Conservation (phyloP, 352 stramenopile genomes). For the Pythium dissotocum region DNA sequence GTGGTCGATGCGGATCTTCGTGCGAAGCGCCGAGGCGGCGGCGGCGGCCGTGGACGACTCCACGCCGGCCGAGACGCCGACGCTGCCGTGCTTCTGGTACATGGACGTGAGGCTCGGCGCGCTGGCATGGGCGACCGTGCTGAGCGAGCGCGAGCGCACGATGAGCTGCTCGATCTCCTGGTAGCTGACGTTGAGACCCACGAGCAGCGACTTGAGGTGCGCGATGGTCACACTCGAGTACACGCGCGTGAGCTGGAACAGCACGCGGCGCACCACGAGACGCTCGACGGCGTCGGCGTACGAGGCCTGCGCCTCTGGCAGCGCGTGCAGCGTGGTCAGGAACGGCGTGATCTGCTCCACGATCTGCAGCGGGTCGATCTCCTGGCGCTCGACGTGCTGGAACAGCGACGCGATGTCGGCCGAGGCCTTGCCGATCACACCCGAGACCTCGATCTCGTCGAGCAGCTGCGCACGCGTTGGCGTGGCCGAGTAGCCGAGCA, state of each 20-base stretch:
- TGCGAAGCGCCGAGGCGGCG: slow-evolving; percentile 48
- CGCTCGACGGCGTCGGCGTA: slow-evolving; percentile 67
- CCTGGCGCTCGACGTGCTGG: slow-evolving; percentile 61
- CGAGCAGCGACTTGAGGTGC: slow-evolving; percentile 88
- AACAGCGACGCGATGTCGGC: slow-evolving; percentile 66
- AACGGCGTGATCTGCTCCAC: slow-evolving; percentile 70
- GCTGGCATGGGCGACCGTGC: slow-evolving; percentile 61
- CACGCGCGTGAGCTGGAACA: slow-evolving; percentile 84
- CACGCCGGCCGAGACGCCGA: slow-evolving; percentile 26
- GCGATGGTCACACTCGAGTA: slow-evolving; percentile 88
- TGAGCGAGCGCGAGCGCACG: slow-evolving; percentile 69
- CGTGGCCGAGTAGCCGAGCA: slow-evolving; percentile 88
- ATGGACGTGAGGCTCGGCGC: slow-evolving; percentile 63
- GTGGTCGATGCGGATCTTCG: slow-evolving; percentile 85
- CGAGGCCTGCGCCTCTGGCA: slow-evolving; percentile 28
- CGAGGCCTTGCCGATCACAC: slow-evolving; percentile 62
- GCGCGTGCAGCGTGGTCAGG: slow-evolving; percentile 41
- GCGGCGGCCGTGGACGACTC: slow-evolving; percentile 58
- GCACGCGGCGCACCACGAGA: slow-evolving; percentile 73
- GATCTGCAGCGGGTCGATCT: slow-evolving; percentile 79
- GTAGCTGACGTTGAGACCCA: slow-evolving; percentile 67
- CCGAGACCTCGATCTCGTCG: slow-evolving; percentile 83
- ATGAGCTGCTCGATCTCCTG: slow-evolving; percentile 90
- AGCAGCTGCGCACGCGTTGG: slow-evolving; percentile 92
- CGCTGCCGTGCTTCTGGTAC: slow-evolving; percentile 56